A percentile compares a stretch with the other conserved stretches of the same genome.
phyloP scores from a whole-genome alignment of 2,329 filamentous ascomycete genomes.

The Didymellaceae sp. region DNA sequence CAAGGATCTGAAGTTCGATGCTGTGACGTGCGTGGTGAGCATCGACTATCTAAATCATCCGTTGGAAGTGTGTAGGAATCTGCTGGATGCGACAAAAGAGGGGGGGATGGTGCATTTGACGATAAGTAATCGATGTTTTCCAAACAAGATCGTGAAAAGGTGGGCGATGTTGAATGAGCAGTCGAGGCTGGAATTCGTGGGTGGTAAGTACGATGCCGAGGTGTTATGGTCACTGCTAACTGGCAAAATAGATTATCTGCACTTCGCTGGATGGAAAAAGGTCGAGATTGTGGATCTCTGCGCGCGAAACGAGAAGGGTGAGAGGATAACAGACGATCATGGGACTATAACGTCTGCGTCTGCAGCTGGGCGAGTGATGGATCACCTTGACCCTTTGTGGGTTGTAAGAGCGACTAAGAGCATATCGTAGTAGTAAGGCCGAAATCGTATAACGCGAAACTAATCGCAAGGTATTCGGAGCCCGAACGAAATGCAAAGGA shows the following conservation, averaged over 20 bases:
- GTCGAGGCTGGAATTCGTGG: slow-evolving; percentile 58
- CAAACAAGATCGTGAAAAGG: slow-evolving; percentile 58
- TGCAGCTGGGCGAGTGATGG: slow-evolving; percentile 14
- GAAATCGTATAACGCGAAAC: not conserved
- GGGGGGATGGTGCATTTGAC: slow-evolving; percentile 59
- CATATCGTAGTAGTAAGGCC: not conserved
- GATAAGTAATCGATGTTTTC: slow-evolving; percentile 61
- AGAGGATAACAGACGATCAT: slow-evolving; percentile 31
- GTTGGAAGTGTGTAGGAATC: slow-evolving; percentile 52
- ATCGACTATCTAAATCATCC: slow-evolving; percentile 60
- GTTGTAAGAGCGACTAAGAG: slow-evolving; percentile 32
- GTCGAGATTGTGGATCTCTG: slow-evolving; percentile 62
- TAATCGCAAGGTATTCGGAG: too few relatives aligned
- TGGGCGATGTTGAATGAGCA: slow-evolving; percentile 57
- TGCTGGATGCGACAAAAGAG: slow-evolving; percentile 49
- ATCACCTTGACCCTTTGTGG: slow-evolving; percentile 38
- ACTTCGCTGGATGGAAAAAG: slow-evolving; percentile 59
- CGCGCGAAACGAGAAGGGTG: slow-evolving; percentile 43
- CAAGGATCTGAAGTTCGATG: slow-evolving; percentile 45
- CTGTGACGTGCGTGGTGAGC: slow-evolving; percentile 58
- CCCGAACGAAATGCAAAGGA: too few relatives aligned
- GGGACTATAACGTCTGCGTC: slow-evolving; percentile 23
- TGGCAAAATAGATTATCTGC: slow-evolving; percentile 51
- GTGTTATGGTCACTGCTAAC: not conserved
- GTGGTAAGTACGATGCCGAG: slow-evolving; percentile 32